Evolutionary conservation across 345 rosid species (phyloP).

Genomic region (Citrus sinensis): DVS_A1.0 CM039165.1:37634001-37634500

Average conservation of each 20-base stretch:
- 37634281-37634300: conserved; percentile 6
- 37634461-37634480: not conserved
- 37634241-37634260: conserved; percentile 12
- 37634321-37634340: not conserved
- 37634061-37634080: no score
- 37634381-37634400: not conserved
- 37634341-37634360: conserved; percentile 20
- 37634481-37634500: not conserved
- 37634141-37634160: not conserved
- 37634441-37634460: not conserved
- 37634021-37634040: accelerated
- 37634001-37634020: no score
- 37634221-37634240: not conserved
- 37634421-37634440: not conserved
- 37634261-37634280: conserved; percentile 4
- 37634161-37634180: not conserved
- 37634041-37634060: no score
- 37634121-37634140: not conserved
- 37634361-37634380: not conserved
- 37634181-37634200: conserved; percentile 14
- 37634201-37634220: conserved; percentile 12
- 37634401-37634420: not conserved
- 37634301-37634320: conserved; percentile 1
- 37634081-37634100: no score
- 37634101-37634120: conserved; percentile 4